Percentiles rank a stretch among this genome's conserved stretches.
Evolutionary conservation across 306 rosid genomes (phyloP).

Genomic region (Quercus mongolica): DNA sequence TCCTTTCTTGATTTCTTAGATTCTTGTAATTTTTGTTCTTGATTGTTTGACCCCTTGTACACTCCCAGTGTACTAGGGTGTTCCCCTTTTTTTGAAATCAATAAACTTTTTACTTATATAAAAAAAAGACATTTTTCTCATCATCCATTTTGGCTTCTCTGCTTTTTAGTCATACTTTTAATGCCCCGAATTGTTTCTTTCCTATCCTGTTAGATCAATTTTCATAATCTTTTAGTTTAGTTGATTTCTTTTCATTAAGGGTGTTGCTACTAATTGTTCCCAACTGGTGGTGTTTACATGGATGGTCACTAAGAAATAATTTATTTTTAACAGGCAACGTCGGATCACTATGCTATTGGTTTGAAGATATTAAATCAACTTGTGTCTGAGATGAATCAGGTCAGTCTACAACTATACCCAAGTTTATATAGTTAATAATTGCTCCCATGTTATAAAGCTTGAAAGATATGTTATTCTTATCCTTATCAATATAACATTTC

Average conservation of each 20-base stretch:
- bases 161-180: neutral
- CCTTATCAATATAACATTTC: neutral
- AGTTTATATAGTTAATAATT: slow-evolving; percentile 13
- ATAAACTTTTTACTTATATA: too few species aligned
- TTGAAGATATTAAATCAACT: slow-evolving; percentile 95
- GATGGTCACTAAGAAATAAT: slow-evolving; percentile 1
- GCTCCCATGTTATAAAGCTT: slow-evolving; percentile 1
- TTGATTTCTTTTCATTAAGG: neutral
- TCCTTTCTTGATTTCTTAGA: too few species aligned
- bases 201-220: neutral
- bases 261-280: neutral
- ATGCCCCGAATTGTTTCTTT: neutral
- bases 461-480: neutral
- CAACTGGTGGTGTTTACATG: neutral
- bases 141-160: neutral
- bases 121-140: neutral
- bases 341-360: slow-evolving; percentile 93
- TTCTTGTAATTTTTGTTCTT: too few species aligned
- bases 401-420: slow-evolving; percentile 29
- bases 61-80: too few species aligned
- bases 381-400: slow-evolving; percentile 99
- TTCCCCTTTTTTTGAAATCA: too few species aligned
- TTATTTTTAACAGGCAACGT: slow-evolving; percentile 61
- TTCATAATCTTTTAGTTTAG: neutral
- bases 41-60: too few species aligned